Evolutionary conservation across 768 basidiomycete species (phyloP).

Genomic region (Kwoniella mangroviensis): DNA sequence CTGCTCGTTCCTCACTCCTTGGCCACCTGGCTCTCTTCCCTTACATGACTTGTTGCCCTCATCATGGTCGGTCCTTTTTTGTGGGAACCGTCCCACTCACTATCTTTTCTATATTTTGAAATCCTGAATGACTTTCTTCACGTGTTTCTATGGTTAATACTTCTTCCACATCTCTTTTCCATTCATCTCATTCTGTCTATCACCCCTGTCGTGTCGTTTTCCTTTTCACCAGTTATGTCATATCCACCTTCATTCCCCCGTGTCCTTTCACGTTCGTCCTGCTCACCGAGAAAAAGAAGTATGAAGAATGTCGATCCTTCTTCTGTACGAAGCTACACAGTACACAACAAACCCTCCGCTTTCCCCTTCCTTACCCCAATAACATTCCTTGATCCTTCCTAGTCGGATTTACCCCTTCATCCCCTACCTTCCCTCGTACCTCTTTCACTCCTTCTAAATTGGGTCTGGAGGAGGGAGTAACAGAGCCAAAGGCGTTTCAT

Average conservation of each 20-base stretch:
- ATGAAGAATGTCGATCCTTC: not conserved
- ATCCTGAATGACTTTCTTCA: too few relatives aligned
- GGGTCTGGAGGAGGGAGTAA: not conserved
- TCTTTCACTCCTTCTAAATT: too few relatives aligned
- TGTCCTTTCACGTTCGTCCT: not conserved
- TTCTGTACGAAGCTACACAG: not conserved
- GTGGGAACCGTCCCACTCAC: too few relatives aligned
- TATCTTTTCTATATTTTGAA: too few relatives aligned
- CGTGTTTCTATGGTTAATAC: too few relatives aligned
- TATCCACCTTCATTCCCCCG: not conserved
- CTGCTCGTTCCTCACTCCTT: too few relatives aligned
- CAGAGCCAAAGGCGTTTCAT: conserved; percentile 4
- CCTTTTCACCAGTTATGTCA: too few relatives aligned
- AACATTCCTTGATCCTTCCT: not conserved
- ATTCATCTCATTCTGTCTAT: too few relatives aligned
- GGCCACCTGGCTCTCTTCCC: not conserved
- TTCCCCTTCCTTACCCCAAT: not conserved
- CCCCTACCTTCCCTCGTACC: too few relatives aligned
- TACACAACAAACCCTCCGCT: not conserved
- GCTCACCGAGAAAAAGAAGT: not conserved
- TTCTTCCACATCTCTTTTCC: too few relatives aligned
- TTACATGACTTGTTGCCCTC: not conserved
- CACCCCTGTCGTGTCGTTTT: too few relatives aligned
- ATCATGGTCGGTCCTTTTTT: too few relatives aligned
- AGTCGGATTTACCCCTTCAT: not conserved